These are phyloP conservation scores for Westerdykella sp. DNA, from an alignment of 2,329 filamentous ascomycete species.

Conservation along the genomic window DNA sequence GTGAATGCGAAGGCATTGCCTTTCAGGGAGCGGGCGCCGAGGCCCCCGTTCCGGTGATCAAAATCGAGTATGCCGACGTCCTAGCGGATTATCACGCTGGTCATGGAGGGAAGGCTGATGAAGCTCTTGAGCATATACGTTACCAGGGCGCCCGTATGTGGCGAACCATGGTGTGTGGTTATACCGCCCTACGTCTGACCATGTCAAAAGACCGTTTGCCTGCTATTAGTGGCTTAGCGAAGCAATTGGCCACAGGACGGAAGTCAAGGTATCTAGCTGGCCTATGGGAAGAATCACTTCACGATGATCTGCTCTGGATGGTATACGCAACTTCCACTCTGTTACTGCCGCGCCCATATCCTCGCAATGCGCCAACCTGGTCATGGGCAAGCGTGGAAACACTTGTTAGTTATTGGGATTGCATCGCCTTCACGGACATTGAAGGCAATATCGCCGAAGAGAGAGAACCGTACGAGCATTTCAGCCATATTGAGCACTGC, in stretches of 20 bases:
- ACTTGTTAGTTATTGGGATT: constrained; percentile 1
- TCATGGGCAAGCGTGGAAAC: constrained; percentile 7
- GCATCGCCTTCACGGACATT: constrained; percentile 1
- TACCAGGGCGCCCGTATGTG: constrained; percentile 1
- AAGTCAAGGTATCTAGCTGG: constrained; percentile 4
- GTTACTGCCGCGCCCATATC: neutral
- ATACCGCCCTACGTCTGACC: constrained; percentile 4
- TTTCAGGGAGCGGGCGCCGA: neutral
- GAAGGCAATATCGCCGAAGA: constrained; percentile 1
- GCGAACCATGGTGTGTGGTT: constrained; percentile 2
- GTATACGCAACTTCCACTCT: neutral
- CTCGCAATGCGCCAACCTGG: constrained; percentile 5
- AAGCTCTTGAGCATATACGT: neutral
- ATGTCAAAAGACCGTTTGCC: constrained; percentile 7
- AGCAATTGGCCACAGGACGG: neutral
- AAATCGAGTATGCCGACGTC: constrained; percentile 3
- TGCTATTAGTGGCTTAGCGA: constrained; percentile 5
- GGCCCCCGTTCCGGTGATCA: constrained; percentile 1
- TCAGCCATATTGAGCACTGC: neutral
- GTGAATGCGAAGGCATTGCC: constrained; percentile 4
- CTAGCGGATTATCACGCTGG: constrained; percentile 1
- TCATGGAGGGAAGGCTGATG: neutral
- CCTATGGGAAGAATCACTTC: constrained; percentile 4
- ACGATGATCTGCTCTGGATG: constrained; percentile 4
- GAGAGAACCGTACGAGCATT: neutral